Evolutionary conservation across 2,329 filamentous ascomycete species (phyloP).

Genomic region (Fusarium beomiforme): DNA sequence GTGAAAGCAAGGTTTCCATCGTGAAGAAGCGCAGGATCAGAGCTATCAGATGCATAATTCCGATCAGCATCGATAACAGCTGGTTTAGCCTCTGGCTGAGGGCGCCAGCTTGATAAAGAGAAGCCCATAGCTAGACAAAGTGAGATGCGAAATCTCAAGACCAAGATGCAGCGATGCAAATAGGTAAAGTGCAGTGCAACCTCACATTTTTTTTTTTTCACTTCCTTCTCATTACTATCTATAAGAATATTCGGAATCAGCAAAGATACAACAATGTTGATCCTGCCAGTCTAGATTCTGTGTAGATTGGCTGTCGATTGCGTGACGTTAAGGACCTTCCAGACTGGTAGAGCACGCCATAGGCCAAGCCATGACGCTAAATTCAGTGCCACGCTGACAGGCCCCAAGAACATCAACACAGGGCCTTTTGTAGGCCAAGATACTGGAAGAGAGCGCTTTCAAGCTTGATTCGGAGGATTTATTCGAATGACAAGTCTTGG

Average conservation of each 20-base stretch:
- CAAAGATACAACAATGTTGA: not conserved
- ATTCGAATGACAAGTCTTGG: not conserved
- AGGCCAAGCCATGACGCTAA: slow-evolving; percentile 20
- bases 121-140: not conserved
- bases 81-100: not conserved
- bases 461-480: not conserved
- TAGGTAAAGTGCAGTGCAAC: not conserved
- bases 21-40: slow-evolving; percentile 14
- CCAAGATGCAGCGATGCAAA: not conserved
- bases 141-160: not conserved
- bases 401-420: not conserved
- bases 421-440: not conserved
- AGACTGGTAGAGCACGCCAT: slow-evolving; percentile 24
- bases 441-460: not conserved
- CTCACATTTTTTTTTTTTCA: not conserved
- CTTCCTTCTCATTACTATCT: not conserved
- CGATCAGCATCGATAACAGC: slow-evolving; percentile 24
- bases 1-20: slow-evolving; percentile 35
- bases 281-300: not conserved
- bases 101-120: not conserved
- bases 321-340: slow-evolving; percentile 23
- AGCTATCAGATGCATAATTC: slow-evolving; percentile 52
- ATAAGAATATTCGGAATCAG: not conserved
- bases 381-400: slow-evolving; percentile 1
- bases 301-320: slow-evolving; percentile 8